Percentiles rank a stretch among this genome's conserved stretches.
These are phyloP conservation scores for Amanita phalloides DNA, from an alignment of 768 basidiomycete genomes.

Conservation along the genomic window DNA sequence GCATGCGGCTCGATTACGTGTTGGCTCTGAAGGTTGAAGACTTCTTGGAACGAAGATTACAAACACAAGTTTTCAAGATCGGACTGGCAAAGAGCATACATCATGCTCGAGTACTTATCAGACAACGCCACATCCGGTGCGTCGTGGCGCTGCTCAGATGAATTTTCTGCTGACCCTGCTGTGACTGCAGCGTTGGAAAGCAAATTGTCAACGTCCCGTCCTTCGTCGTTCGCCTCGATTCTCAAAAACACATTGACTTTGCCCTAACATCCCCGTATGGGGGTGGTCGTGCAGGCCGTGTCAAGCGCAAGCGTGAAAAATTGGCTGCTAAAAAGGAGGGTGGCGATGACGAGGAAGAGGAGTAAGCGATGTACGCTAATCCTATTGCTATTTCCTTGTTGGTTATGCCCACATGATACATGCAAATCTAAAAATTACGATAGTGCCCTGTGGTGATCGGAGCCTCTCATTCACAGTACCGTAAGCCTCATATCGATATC, in stretches of 20 bases:
- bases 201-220: constrained; percentile 99
- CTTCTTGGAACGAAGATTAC: constrained; percentile 98
- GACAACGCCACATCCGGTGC: constrained; percentile 96
- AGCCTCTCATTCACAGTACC: not conserved
- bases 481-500: not conserved
- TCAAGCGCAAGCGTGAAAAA: constrained; percentile 96
- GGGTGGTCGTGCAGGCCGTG: constrained; percentile 89
- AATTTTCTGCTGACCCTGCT: constrained; percentile 1
- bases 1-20: constrained; percentile 99
- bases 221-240: constrained; percentile 98
- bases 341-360: constrained; percentile 85
- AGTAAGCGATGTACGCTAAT: constrained; percentile 33
- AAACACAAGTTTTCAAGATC: constrained; percentile 99
- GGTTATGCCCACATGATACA: constrained; percentile 14
- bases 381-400: constrained; percentile 17
- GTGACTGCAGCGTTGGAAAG: constrained; percentile 71
- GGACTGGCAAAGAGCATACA: constrained; percentile 98
- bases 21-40: constrained; percentile 98
- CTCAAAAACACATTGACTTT: constrained; percentile 99
- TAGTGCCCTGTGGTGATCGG: not conserved
- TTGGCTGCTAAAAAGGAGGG: constrained; percentile 88
- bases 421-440: constrained; percentile 4
- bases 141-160: constrained; percentile 14
- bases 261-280: constrained; percentile 94
- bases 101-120: constrained; percentile 96